A percentile compares a stretch with the other conserved stretches of the same genome.
phyloP scores from a whole-genome alignment of 257 asterid genomes.

The Penstemon davidsonii region DNA sequence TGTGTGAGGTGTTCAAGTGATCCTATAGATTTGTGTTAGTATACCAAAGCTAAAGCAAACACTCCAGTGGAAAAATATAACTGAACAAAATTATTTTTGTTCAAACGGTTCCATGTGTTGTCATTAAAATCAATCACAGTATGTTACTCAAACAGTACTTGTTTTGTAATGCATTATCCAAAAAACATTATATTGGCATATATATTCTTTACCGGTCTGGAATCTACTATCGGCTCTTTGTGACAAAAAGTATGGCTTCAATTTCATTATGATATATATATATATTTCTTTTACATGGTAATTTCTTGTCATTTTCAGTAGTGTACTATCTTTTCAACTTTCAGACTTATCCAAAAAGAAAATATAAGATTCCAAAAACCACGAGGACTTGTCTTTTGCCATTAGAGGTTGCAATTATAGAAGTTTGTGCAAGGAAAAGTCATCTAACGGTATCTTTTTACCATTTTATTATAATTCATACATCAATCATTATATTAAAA shows the following conservation, averaged over 20 bases:
- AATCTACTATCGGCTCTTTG: background rate
- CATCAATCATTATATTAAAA: background rate
- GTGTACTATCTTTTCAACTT: constrained; percentile 31
- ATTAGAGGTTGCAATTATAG: background rate
- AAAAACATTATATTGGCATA: background rate
- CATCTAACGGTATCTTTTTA: background rate
- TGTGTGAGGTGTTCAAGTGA: too few relatives aligned
- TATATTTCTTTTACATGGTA: background rate
- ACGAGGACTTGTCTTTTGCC: constrained; percentile 26
- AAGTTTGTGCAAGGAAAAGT: constrained; percentile 12
- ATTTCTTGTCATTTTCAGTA: constrained; percentile 28
- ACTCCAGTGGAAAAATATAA: too few relatives aligned
- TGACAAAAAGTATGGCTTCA: background rate
- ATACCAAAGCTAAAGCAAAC: too few relatives aligned
- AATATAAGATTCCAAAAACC: constrained; percentile 11
- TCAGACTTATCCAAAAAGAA: constrained; percentile 25
- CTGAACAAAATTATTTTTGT: too few relatives aligned
- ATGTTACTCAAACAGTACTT: background rate
- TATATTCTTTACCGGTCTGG: background rate
- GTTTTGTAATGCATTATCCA: background rate
- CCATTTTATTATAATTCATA: background rate
- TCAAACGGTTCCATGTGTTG: too few relatives aligned
- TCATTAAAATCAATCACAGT: background rate
- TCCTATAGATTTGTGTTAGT: too few relatives aligned
- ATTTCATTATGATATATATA: background rate